These are phyloP conservation scores for Coemansia sp. DNA, from an alignment of 192 early-diverging fungal genomes.

Conservation along the genomic window DNA sequence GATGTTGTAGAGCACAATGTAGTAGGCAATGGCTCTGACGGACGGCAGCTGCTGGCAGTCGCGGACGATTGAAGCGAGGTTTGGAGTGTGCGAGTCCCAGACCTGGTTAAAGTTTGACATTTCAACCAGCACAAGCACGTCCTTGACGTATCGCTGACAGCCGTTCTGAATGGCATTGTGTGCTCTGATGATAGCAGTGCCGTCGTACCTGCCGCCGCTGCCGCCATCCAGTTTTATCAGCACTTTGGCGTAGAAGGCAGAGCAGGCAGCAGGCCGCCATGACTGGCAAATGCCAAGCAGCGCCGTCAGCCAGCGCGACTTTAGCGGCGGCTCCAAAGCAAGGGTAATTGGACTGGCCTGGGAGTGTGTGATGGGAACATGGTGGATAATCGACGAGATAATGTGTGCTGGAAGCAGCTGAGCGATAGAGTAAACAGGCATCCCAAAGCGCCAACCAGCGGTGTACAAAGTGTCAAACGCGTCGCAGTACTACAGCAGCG, in stretches of 20 bases:
- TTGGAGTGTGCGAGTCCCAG: neutral
- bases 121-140: neutral
- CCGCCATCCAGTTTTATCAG: neutral
- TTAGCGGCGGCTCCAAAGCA: neutral
- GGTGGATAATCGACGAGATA: neutral
- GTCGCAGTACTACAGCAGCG: too few relatives aligned
- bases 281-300: neutral
- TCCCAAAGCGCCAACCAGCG: neutral
- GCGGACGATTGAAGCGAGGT: neutral
- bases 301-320: neutral
- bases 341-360: neutral
- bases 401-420: conserved; percentile 1
- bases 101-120: neutral
- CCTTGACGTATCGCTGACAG: neutral
- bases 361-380: neutral
- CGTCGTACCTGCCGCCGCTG: neutral
- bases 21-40: neutral
- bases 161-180: neutral
- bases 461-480: too few relatives aligned
- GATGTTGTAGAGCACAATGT: neutral
- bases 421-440: neutral
- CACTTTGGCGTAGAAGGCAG: neutral
- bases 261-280: neutral
- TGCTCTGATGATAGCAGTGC: too few relatives aligned
- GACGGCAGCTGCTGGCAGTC: neutral